Base-by-base conservation (phyloP, 129 eudicot genomes). In the Pittosporum tobira region DNA sequence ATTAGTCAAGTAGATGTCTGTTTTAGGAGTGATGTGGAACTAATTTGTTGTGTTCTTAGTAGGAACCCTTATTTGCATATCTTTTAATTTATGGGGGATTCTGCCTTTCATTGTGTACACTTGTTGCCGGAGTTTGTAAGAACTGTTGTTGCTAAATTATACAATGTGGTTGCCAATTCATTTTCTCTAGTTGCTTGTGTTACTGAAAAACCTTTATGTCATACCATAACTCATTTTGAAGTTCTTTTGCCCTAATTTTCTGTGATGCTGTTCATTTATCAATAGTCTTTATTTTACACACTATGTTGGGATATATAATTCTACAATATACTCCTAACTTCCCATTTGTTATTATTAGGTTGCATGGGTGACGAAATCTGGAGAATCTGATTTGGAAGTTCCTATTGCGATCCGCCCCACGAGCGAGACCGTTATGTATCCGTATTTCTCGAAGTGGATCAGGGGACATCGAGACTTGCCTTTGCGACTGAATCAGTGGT, bases 331-430 rank as follows among this genome's bases (percentile, higher is more conserved):
- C 13, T 34, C 7, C n/a, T 45, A 11, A 12, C 10, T 42, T n/a
- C n/a, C 3, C 31, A n/a, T n/a, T n/a, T 48, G 18, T 56, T 55
- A 16, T 4, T 52, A 53, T 45, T 69, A 88, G 96, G 96, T 84
- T 78, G 96, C 96, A 30, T 88, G 96, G 96, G 96, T 88, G 47
- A 88, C 96, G 40, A 88, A 81, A 76, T 81, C 94, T 2, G 96
- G 96, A 53, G 76, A 84, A 27, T 78, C 94, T 49, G 94, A 88
- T 45, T 69, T 88, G 69, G 94, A 88, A 48, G 80, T 84, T 63
- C 90, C 90, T 16, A 81, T 88, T 74, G 94, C 96, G 34, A 88
- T 88, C 58, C 94, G 94, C 11, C 94, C 91, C 40, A 88, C 96
- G 4, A 88, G 96, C 74, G 96, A 88, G 74, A 88, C 94, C 30